Percentiles rank a stretch among this genome's conserved stretches.
Evolutionary conservation across 495 filamentous ascomycete species (phyloP).

Genomic region (Xylaria grammica): DNA sequence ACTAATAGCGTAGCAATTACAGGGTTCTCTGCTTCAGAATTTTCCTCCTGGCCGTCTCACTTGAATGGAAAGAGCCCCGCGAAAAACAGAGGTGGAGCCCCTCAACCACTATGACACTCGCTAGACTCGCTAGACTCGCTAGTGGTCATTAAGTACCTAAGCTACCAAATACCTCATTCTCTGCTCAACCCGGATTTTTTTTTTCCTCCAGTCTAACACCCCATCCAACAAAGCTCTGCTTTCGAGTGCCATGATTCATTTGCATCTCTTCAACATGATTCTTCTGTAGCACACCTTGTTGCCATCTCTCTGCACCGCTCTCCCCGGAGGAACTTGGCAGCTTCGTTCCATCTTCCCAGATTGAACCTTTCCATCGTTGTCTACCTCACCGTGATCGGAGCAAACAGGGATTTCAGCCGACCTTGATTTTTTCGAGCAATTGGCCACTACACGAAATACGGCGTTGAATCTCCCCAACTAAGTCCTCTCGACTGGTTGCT

Average conservation of each 20-base stretch:
- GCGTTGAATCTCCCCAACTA: background rate
- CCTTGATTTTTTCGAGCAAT: slow-evolving; percentile 14
- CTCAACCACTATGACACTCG: slow-evolving; percentile 1
- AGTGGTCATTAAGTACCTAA: background rate
- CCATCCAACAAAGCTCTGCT: slow-evolving; percentile 17
- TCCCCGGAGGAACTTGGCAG: slow-evolving; percentile 5
- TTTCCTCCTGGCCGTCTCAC: slow-evolving; percentile 13
- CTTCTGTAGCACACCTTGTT: slow-evolving; percentile 31
- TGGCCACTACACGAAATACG: slow-evolving; percentile 4
- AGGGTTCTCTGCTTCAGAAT: slow-evolving; percentile 5
- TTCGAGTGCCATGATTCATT: slow-evolving; percentile 26
- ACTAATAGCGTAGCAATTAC: background rate
- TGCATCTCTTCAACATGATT: slow-evolving; percentile 32
- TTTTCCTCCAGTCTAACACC: slow-evolving; percentile 11
- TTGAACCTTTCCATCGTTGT: slow-evolving; percentile 18
- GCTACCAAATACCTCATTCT: slow-evolving; percentile 3
- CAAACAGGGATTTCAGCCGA: slow-evolving; percentile 23
- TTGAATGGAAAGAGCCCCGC: slow-evolving; percentile 14
- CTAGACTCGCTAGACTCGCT: background rate
- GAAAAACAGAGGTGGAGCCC: slow-evolving; percentile 11
- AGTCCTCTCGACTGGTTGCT: background rate
- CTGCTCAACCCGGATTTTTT: slow-evolving; percentile 7
- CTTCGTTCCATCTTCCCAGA: slow-evolving; percentile 17
- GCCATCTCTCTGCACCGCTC: slow-evolving; percentile 1
- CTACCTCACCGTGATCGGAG: slow-evolving; percentile 35